Percentiles rank a stretch among this genome's conserved stretches.
These are phyloP conservation scores for Phytophthora fragariaefolia DNA, from an alignment of 352 stramenopile genomes.

Conservation along the genomic window DNA sequence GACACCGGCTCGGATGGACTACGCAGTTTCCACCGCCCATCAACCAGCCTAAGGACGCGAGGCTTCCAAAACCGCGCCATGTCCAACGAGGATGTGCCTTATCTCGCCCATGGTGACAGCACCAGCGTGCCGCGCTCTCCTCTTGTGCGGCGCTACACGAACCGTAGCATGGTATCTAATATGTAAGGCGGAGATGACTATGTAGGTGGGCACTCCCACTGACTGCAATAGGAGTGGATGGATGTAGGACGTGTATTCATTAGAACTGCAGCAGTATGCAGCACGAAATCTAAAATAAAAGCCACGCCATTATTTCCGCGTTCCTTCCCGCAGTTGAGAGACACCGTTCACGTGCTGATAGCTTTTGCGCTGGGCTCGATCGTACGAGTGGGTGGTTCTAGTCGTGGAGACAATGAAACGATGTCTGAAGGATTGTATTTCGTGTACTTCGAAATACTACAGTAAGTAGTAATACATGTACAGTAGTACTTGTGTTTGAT, in stretches of 20 bases:
- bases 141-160: slow-evolving; percentile 54
- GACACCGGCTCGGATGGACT: slow-evolving; percentile 21
- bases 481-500: no score
- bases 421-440: no score
- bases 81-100: slow-evolving; percentile 40
- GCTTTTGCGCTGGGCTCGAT: no score
- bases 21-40: slow-evolving; percentile 32
- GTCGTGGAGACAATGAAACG: no score
- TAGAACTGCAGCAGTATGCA: slow-evolving; percentile 28
- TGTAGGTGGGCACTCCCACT: neutral
- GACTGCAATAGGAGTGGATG: slow-evolving; percentile 9
- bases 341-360: no score
- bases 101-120: slow-evolving; percentile 26
- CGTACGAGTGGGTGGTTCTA: no score
- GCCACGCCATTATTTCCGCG: no score
- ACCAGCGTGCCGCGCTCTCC: slow-evolving; percentile 30
- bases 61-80: slow-evolving; percentile 40
- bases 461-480: no score
- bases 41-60: slow-evolving; percentile 15
- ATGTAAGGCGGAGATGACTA: slow-evolving; percentile 29
- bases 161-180: slow-evolving; percentile 31
- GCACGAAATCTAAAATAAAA: slow-evolving; percentile 26
- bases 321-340: no score
- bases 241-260: slow-evolving; percentile 36
- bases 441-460: no score